phyloP scores from a whole-genome alignment of 2,329 filamentous ascomycete genomes.

The Colletotrichum sp. region DNA sequence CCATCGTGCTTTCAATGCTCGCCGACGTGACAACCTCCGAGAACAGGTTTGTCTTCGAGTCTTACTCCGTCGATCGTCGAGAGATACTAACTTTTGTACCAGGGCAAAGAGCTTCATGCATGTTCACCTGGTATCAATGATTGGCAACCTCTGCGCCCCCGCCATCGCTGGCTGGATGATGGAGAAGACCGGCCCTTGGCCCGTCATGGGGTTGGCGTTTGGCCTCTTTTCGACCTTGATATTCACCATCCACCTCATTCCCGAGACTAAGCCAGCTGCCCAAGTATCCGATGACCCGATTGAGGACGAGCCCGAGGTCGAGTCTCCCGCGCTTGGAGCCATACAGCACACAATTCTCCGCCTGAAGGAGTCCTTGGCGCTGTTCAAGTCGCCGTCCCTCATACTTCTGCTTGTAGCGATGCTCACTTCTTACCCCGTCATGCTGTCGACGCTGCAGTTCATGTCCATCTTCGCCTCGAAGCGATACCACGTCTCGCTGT shows the following conservation, averaged over 20 bases:
- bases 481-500: slow-evolving; percentile 31
- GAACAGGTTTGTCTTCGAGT: slow-evolving; percentile 30
- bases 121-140: slow-evolving; percentile 30
- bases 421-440: slow-evolving; percentile 11
- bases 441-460: background rate
- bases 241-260: slow-evolving; percentile 28
- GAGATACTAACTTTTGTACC: background rate
- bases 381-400: slow-evolving; percentile 28
- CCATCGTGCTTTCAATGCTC: slow-evolving; percentile 37
- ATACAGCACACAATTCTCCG: slow-evolving; percentile 20
- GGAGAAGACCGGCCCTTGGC: slow-evolving; percentile 33
- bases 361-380: slow-evolving; percentile 20
- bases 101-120: slow-evolving; percentile 42
- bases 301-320: background rate
- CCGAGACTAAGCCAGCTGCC: slow-evolving; percentile 29
- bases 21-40: slow-evolving; percentile 41
- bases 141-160: slow-evolving; percentile 40
- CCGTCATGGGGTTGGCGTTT: slow-evolving; percentile 6
- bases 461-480: slow-evolving; percentile 34
- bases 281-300: background rate
- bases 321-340: background rate
- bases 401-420: slow-evolving; percentile 30
- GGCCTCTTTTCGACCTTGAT: background rate
- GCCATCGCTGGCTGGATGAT: slow-evolving; percentile 40
- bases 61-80: background rate